Evolutionary conservation across 23 red algal species (phyloP).

Genomic region (Pyropia haitanensis): DNA sequence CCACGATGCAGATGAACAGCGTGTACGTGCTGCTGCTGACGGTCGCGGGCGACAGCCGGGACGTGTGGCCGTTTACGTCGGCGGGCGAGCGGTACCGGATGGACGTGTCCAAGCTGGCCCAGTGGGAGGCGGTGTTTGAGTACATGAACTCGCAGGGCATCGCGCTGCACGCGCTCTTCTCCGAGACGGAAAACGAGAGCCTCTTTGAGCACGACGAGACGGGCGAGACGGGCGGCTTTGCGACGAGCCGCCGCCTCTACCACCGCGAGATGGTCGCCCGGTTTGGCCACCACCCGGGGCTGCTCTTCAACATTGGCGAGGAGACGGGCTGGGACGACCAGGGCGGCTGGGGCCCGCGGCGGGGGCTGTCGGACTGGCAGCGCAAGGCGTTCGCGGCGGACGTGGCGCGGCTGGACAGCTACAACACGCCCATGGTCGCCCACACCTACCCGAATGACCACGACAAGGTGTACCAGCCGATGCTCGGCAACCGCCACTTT

Average conservation of each 20-base stretch:
- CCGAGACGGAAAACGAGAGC: constrained; percentile 33
- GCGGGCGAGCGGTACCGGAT: constrained; percentile 7
- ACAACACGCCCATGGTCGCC: constrained; percentile 35
- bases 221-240: constrained; percentile 21
- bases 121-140: constrained; percentile 40
- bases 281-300: constrained; percentile 39
- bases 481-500: constrained; percentile 18
- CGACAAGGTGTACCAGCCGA: constrained; percentile 24
- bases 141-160: constrained; percentile 31
- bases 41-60: constrained; percentile 31
- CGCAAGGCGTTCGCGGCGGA: constrained; percentile 22
- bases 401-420: constrained; percentile 16
- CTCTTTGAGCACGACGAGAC: constrained; percentile 35
- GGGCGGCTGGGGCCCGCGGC: constrained; percentile 15
- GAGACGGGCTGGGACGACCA: constrained; percentile 38
- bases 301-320: constrained; percentile 28
- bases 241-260: constrained; percentile 14
- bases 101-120: constrained; percentile 40
- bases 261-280: constrained; percentile 51
- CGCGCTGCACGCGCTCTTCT: constrained; percentile 24
- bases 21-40: constrained; percentile 14
- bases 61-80: constrained; percentile 31
- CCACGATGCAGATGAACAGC: constrained; percentile 21
- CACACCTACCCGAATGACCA: constrained; percentile 35
- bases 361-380: constrained; percentile 30